These are phyloP conservation scores for Aspergillus calidoustus DNA, from an alignment of 2,329 filamentous ascomycete species.

Conservation along the genomic window DNA sequence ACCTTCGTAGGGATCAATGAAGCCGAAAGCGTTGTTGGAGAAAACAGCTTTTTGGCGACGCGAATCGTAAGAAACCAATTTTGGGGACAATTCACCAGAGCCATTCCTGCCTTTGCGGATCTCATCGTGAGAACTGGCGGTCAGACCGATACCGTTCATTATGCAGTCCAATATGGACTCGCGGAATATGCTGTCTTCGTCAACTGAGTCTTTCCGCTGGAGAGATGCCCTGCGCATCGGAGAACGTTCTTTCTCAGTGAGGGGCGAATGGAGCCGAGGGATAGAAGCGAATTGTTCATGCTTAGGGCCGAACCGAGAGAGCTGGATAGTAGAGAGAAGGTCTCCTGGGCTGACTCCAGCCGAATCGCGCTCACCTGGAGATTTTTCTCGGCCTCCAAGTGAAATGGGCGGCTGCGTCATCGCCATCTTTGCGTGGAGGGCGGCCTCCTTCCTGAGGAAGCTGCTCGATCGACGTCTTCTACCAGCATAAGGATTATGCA, in stretches of 20 bases:
- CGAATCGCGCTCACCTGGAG: constrained; percentile 37
- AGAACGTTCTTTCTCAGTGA: constrained; percentile 49
- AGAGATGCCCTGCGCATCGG: constrained; percentile 47
- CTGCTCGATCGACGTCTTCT: constrained; percentile 74
- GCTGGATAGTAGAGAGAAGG: constrained; percentile 76
- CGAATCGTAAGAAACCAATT: constrained; percentile 81
- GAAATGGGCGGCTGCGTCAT: constrained; percentile 44
- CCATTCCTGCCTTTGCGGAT: constrained; percentile 64
- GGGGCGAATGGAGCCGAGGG: constrained; percentile 39
- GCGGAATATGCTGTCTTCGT: constrained; percentile 87
- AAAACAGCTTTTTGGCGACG: constrained; percentile 79
- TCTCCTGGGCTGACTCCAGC: constrained; percentile 72
- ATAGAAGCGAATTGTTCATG: constrained; percentile 44
- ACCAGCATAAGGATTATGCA: constrained; percentile 77
- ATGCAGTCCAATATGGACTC: constrained; percentile 93
- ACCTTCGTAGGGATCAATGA: constrained; percentile 82
- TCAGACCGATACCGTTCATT: constrained; percentile 88
- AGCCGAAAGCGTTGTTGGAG: constrained; percentile 88
- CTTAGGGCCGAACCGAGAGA: constrained; percentile 64
- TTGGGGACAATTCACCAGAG: constrained; percentile 84
- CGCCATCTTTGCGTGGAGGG: constrained; percentile 67
- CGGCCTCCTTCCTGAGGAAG: constrained; percentile 77
- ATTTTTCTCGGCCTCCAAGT: constrained; percentile 23
- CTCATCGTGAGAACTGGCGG: constrained; percentile 64
- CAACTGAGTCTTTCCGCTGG: constrained; percentile 78